Percentiles rank a stretch among this genome's conserved stretches.
Evolutionary conservation across 352 stramenopile genomes (phyloP).

Genomic region (Aphanomyces euteiches): DNA sequence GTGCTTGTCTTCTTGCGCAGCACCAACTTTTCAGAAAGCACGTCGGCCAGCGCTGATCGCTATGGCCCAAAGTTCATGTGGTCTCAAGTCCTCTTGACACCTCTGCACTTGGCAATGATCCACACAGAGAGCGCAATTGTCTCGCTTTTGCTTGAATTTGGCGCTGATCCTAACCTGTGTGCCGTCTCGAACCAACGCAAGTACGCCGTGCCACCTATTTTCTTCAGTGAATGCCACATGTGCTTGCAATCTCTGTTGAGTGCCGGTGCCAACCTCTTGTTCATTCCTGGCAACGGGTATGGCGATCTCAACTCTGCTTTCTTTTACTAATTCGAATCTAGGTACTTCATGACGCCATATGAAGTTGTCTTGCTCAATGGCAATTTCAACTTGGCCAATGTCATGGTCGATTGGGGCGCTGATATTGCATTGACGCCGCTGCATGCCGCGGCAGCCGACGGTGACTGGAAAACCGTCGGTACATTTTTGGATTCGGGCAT

Average conservation of each 20-base stretch:
- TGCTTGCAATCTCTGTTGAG: constrained; percentile 61
- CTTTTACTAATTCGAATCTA: neutral
- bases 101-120: constrained; percentile 67
- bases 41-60: neutral
- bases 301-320: neutral
- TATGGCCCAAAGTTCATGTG: constrained; percentile 14
- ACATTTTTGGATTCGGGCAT: constrained; percentile 71
- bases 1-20: constrained; percentile 52
- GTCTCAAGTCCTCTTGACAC: constrained; percentile 52
- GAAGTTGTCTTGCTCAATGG: constrained; percentile 63
- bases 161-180: constrained; percentile 53
- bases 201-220: constrained; percentile 60
- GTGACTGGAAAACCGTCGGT: constrained; percentile 51
- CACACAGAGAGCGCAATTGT: constrained; percentile 67
- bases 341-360: constrained; percentile 56
- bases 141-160: constrained; percentile 53
- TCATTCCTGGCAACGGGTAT: constrained; percentile 50
- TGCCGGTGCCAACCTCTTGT: constrained; percentile 63
- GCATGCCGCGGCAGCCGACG: constrained; percentile 57
- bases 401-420: constrained; percentile 74
- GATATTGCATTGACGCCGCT: constrained; percentile 75
- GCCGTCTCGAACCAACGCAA: constrained; percentile 54
- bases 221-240: constrained; percentile 67
- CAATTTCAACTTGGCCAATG: constrained; percentile 56
- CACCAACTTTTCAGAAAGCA: constrained; percentile 39